Conservation (phyloP, 176 grass and related monocot species). For the Dactylis glomerata region DNA sequence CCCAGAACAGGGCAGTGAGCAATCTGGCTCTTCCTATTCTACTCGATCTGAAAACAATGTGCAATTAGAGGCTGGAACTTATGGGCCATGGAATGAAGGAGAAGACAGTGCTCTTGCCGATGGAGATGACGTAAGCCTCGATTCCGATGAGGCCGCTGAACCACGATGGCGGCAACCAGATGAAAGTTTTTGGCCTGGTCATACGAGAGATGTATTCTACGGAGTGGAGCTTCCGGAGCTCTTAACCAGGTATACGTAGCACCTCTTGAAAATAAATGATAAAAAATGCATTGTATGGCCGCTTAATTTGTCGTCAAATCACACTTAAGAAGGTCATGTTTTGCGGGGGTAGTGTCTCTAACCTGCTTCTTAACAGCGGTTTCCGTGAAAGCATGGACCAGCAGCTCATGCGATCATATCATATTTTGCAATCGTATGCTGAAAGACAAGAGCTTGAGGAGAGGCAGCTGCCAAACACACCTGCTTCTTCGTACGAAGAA, state of each 20-base stretch:
- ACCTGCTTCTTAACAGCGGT: slow-evolving; percentile 71
- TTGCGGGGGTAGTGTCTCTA: slow-evolving; percentile 72
- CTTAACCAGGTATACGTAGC: slow-evolving; percentile 73
- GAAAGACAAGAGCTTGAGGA: slow-evolving; percentile 55
- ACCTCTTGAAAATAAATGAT: background rate
- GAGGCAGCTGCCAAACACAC: background rate
- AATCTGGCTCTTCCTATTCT: background rate
- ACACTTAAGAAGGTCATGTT: background rate
- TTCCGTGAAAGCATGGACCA: slow-evolving; percentile 72
- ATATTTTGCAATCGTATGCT: slow-evolving; percentile 73
- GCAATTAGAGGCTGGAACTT: background rate
- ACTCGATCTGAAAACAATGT: background rate
- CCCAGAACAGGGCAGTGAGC: slow-evolving; percentile 1
- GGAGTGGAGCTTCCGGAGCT: slow-evolving; percentile 72
- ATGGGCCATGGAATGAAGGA: slow-evolving; percentile 34
- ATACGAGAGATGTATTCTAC: slow-evolving; percentile 49
- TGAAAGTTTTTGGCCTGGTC: slow-evolving; percentile 29
- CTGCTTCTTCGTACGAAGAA: slow-evolving; percentile 18
- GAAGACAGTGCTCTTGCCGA: slow-evolving; percentile 27
- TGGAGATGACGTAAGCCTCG: slow-evolving; percentile 33
- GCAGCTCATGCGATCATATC: slow-evolving; percentile 68
- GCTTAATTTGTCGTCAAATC: background rate
- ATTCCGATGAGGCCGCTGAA: slow-evolving; percentile 6
- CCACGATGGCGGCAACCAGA: slow-evolving; percentile 42
- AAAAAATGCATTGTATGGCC: background rate